Conservation (phyloP, 2,329 filamentous ascomycete genomes). For the Penicillium sp. region DNA sequence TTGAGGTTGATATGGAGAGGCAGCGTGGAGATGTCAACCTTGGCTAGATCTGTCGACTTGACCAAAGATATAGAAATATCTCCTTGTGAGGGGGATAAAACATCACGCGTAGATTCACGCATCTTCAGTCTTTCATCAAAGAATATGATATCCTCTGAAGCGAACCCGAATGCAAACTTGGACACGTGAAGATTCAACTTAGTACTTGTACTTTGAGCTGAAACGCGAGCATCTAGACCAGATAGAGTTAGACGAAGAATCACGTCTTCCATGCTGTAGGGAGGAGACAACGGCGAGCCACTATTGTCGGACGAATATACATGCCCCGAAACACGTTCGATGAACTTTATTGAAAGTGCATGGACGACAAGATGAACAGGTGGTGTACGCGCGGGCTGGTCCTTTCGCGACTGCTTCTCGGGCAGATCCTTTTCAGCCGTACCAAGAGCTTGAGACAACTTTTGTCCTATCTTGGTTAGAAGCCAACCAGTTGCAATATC, state of each 20-base stretch:
- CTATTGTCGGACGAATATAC: conserved; percentile 24
- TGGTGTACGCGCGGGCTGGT: conserved; percentile 11
- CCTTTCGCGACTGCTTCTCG: conserved; percentile 6
- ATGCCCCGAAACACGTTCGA: conserved; percentile 38
- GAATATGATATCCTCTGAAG: conserved; percentile 52
- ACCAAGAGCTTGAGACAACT: conserved; percentile 24
- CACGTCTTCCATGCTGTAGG: conserved; percentile 32
- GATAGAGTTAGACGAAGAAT: conserved; percentile 34
- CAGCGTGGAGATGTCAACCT: conserved; percentile 68
- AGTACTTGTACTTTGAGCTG: conserved; percentile 20
- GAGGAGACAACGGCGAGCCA: conserved; percentile 15
- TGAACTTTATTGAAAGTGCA: conserved; percentile 37
- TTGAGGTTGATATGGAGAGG: conserved; percentile 76
- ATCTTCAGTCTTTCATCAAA: conserved; percentile 52
- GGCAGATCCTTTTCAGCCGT: conserved; percentile 10
- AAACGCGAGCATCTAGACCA: conserved; percentile 28
- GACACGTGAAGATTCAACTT: conserved; percentile 36
- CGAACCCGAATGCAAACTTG: conserved; percentile 50
- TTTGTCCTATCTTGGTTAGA: conserved; percentile 39
- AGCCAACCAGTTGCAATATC: conserved; percentile 46
- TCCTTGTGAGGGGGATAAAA: conserved; percentile 35
- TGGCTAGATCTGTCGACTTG: conserved; percentile 32
- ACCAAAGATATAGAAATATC: conserved; percentile 43
- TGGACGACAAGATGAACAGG: conserved; percentile 30
- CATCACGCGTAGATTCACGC: conserved; percentile 47